phyloP scores from a whole-genome alignment of 2,329 filamentous ascomycete genomes.

The Neonectria faginata region DNA sequence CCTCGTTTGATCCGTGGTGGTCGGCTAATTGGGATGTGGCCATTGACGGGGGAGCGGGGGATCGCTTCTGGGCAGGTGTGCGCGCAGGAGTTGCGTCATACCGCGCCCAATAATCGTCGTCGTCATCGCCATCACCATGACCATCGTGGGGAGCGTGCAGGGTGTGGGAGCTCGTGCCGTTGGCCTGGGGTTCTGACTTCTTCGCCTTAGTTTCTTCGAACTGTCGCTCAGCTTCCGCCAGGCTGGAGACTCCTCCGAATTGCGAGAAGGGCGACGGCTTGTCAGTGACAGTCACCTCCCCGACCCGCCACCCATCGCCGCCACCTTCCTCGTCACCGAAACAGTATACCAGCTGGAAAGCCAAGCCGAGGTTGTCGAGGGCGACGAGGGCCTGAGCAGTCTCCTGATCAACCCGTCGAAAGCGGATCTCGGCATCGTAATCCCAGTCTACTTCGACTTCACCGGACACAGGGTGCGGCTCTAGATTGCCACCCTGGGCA shows the following conservation, averaged over 20 bases:
- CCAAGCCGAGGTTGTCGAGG: slow-evolving; percentile 70
- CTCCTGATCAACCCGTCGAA: slow-evolving; percentile 78
- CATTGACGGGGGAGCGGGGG: slow-evolving; percentile 66
- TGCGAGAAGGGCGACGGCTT: slow-evolving; percentile 66
- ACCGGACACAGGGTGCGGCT: slow-evolving; percentile 84
- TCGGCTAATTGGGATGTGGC: slow-evolving; percentile 42
- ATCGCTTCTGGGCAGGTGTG: slow-evolving; percentile 71
- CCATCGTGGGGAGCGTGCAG: slow-evolving; percentile 30
- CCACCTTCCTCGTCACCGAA: slow-evolving; percentile 71
- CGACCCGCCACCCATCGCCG: slow-evolving; percentile 76
- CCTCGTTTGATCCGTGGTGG: slow-evolving; percentile 61
- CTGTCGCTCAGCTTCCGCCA: slow-evolving; percentile 71
- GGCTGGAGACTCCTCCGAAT: slow-evolving; percentile 63
- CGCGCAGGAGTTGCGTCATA: slow-evolving; percentile 78
- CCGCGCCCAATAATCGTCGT: slow-evolving; percentile 83
- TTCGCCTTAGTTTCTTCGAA: slow-evolving; percentile 54
- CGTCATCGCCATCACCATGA: slow-evolving; percentile 68
- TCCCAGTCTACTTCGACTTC: slow-evolving; percentile 81
- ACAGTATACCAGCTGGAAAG: slow-evolving; percentile 77
- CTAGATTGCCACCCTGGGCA: slow-evolving; percentile 71
- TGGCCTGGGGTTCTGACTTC: slow-evolving; percentile 34
- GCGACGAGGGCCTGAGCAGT: slow-evolving; percentile 77
- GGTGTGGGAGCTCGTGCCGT: slow-evolving; percentile 25
- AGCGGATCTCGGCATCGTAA: slow-evolving; percentile 71
- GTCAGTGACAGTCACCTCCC: slow-evolving; percentile 74